These are phyloP conservation scores for Didymella sp. DNA, from an alignment of 2,329 filamentous ascomycete species.

Conservation along the genomic window DNA sequence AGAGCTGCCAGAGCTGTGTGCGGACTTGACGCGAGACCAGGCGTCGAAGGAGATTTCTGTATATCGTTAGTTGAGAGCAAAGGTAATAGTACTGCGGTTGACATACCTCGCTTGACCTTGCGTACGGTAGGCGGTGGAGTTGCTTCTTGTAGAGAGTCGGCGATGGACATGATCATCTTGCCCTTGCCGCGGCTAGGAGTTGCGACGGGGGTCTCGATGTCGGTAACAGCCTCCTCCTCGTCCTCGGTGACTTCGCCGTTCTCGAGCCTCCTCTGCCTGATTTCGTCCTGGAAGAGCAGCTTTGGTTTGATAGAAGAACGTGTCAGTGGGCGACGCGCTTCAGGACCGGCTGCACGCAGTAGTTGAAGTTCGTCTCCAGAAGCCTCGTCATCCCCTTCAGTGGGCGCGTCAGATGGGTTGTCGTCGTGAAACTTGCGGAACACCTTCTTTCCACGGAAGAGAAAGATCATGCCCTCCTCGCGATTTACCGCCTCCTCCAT, in stretches of 20 bases:
- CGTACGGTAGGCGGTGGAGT: slow-evolving; percentile 66
- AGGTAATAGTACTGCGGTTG: too few species aligned
- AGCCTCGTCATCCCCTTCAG: slow-evolving; percentile 38
- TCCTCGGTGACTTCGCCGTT: slow-evolving; percentile 56
- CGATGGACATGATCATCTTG: slow-evolving; percentile 60
- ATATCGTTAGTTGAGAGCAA: slow-evolving; percentile 6
- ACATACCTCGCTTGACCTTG: slow-evolving; percentile 66
- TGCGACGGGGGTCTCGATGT: slow-evolving; percentile 54
- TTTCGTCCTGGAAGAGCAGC: slow-evolving; percentile 69
- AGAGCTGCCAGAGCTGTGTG: slow-evolving; percentile 44
- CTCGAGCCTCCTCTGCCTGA: slow-evolving; percentile 53
- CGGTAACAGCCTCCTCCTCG: slow-evolving; percentile 66
- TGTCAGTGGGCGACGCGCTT: slow-evolving; percentile 61
- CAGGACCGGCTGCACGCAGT: slow-evolving; percentile 46
- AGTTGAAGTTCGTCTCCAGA: slow-evolving; percentile 51
- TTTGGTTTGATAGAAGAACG: slow-evolving; percentile 75
- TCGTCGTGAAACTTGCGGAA: slow-evolving; percentile 70
- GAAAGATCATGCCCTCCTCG: slow-evolving; percentile 75
- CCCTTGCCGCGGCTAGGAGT: slow-evolving; percentile 41
- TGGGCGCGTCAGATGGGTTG: slow-evolving; percentile 43
- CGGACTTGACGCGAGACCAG: slow-evolving; percentile 71
- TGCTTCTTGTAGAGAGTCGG: slow-evolving; percentile 55
- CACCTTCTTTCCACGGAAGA: slow-evolving; percentile 81
- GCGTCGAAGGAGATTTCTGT: slow-evolving; percentile 62
- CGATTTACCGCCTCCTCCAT: slow-evolving; percentile 70